Conservation (phyloP, 371 early-diverging fungal genomes). For the Dichotomocladium elegans region DNA sequence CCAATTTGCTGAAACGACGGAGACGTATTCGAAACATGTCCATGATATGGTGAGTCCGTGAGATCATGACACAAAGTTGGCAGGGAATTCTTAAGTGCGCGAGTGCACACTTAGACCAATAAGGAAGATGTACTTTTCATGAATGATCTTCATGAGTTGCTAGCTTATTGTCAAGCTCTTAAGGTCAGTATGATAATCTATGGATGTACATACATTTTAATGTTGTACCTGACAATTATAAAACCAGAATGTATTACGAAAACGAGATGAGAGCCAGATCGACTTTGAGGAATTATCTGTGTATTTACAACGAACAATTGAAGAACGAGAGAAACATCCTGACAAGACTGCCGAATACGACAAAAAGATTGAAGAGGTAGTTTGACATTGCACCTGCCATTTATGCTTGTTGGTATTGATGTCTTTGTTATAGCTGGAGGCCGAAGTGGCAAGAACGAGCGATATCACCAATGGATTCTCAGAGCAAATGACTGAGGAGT, state of each 20-base stretch:
- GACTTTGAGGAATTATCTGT: constrained; percentile 84
- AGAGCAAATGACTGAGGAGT: constrained; percentile 73
- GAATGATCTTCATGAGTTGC: constrained; percentile 80
- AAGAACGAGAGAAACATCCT: constrained; percentile 31
- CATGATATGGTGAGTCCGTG: constrained; percentile 57
- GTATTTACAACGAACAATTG: constrained; percentile 62
- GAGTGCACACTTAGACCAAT: constrained; percentile 12
- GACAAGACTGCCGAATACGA: constrained; percentile 1
- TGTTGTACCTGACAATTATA: background rate
- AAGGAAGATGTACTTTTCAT: constrained; percentile 76
- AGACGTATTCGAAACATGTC: constrained; percentile 59
- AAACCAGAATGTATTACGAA: constrained; percentile 65
- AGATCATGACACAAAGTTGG: no score
- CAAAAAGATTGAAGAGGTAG: constrained; percentile 1
- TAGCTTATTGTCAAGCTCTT: constrained; percentile 82
- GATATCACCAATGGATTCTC: constrained; percentile 74
- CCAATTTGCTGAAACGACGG: constrained; percentile 70
- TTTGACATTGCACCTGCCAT: no score
- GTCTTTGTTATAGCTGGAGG: constrained; percentile 57
- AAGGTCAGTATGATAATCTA: constrained; percentile 51
- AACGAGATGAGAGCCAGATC: constrained; percentile 90
- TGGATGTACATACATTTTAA: no score
- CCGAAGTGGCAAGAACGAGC: constrained; percentile 69
- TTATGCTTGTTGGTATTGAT: background rate
- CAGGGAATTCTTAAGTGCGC: background rate